phyloP scores from a whole-genome alignment of 1,284 basidiomycete species.

The Heliocybe sulcata region DNA sequence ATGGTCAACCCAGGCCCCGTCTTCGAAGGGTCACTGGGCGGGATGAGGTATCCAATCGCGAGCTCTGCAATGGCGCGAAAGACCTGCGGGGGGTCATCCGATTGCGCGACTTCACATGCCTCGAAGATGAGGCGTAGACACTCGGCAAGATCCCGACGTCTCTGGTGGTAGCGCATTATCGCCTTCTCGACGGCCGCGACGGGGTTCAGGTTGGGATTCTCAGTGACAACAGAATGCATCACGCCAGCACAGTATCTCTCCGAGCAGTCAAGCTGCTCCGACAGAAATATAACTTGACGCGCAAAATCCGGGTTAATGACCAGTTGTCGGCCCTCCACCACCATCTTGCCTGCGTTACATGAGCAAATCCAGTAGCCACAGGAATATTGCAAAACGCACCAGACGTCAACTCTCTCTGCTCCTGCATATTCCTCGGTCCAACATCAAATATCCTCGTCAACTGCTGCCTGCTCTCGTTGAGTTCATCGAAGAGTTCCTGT shows the following conservation, averaged over 20 bases:
- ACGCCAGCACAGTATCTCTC: slow-evolving; percentile 69
- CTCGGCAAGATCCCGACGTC: slow-evolving; percentile 60
- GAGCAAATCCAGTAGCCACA: background rate
- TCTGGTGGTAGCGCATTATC: slow-evolving; percentile 58
- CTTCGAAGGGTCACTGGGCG: slow-evolving; percentile 25
- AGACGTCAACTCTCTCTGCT: slow-evolving; percentile 66
- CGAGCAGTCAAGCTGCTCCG: slow-evolving; percentile 70
- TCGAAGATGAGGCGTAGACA: slow-evolving; percentile 51
- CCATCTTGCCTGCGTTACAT: slow-evolving; percentile 46
- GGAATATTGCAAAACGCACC: slow-evolving; percentile 35
- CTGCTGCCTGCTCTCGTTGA: slow-evolving; percentile 56
- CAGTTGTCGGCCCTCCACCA: slow-evolving; percentile 50
- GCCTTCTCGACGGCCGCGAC: slow-evolving; percentile 55
- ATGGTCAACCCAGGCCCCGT: slow-evolving; percentile 24
- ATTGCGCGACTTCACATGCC: slow-evolving; percentile 30
- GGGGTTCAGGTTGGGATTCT: slow-evolving; percentile 55
- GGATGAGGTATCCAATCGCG: slow-evolving; percentile 44
- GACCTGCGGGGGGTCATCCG: slow-evolving; percentile 31
- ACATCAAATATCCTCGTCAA: slow-evolving; percentile 59
- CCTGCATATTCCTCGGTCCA: slow-evolving; percentile 49
- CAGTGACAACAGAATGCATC: slow-evolving; percentile 54
- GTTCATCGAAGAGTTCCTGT: slow-evolving; percentile 68
- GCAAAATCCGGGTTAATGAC: slow-evolving; percentile 68
- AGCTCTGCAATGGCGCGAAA: slow-evolving; percentile 45
- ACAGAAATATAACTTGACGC: slow-evolving; percentile 68